Conservation (phyloP, 2,329 filamentous ascomycete species). For the Beauveria brongniartii region DNA sequence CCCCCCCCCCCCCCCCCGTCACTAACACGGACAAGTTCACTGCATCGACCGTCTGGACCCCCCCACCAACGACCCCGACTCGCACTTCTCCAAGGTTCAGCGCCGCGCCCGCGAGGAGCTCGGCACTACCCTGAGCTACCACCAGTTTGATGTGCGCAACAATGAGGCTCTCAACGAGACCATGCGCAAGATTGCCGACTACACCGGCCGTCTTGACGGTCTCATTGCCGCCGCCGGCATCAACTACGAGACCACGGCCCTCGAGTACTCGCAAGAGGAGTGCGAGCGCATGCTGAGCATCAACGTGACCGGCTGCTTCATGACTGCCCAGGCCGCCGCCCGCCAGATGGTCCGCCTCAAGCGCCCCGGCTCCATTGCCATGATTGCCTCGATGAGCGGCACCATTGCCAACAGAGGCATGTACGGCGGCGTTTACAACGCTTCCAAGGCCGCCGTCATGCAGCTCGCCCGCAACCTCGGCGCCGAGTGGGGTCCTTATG, state of each 20-base stretch:
- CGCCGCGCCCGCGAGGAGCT: conserved; percentile 55
- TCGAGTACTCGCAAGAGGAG: conserved; percentile 72
- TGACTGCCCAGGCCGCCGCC: conserved; percentile 84
- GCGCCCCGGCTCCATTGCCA: conserved; percentile 51
- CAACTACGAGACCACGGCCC: conserved; percentile 74
- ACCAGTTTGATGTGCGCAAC: conserved; percentile 72
- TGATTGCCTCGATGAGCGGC: conserved; percentile 65
- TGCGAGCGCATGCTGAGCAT: conserved; percentile 73
- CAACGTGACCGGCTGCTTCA: conserved; percentile 78
- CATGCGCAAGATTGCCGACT: conserved; percentile 59
- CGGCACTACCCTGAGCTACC: conserved; percentile 63
- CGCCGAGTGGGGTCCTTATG: conserved; percentile 62
- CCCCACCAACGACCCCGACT: conserved; percentile 33
- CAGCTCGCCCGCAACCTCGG: conserved; percentile 65
- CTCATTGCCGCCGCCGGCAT: conserved; percentile 63
- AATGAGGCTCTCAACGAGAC: conserved; percentile 58
- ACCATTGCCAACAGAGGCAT: conserved; percentile 56
- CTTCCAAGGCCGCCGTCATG: conserved; percentile 66
- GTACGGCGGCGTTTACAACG: conserved; percentile 62
- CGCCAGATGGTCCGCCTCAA: conserved; percentile 59
- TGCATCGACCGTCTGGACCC: conserved; percentile 55
- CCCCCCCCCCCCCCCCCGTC: too few species aligned
- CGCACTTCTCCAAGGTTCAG: conserved; percentile 58
- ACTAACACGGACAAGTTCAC: conserved; percentile 41
- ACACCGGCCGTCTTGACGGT: conserved; percentile 68